Percentiles rank a stretch among this genome's conserved stretches.
Conservation (phyloP, 2,329 filamentous ascomycete genomes). For the Claviceps paspali region DNA sequence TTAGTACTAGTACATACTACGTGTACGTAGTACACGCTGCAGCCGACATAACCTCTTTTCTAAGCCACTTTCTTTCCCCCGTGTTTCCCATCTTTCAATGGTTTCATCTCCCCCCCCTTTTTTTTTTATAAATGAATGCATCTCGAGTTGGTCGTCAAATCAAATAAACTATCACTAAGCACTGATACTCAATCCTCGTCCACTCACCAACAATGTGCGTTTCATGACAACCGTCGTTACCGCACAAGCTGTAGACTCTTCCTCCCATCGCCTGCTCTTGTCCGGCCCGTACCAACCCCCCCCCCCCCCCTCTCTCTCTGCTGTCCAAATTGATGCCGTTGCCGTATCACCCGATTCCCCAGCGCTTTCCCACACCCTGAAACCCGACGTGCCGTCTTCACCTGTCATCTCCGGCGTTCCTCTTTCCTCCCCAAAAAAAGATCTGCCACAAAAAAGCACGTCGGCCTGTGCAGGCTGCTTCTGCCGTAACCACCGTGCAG, state of each 20-base stretch:
- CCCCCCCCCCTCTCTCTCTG: background rate
- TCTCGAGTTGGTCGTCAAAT: constrained; percentile 1
- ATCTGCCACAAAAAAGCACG: constrained; percentile 1
- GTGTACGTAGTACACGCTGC: too few relatives aligned
- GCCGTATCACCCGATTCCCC: background rate
- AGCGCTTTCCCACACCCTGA: background rate
- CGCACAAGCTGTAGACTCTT: background rate
- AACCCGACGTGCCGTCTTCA: background rate
- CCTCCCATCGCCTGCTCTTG: background rate
- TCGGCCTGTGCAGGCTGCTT: background rate
- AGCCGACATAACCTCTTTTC: too few relatives aligned
- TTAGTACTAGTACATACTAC: too few relatives aligned
- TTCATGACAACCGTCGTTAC: too few relatives aligned
- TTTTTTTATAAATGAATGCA: constrained; percentile 1
- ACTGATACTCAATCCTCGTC: background rate
- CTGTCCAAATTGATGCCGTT: background rate
- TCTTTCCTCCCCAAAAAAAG: background rate
- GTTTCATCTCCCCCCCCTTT: background rate
- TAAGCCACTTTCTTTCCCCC: background rate
- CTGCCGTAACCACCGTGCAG: background rate
- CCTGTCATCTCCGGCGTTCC: background rate
- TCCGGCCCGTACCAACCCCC: background rate
- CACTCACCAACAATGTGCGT: background rate
- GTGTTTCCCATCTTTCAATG: background rate
- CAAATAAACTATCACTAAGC: background rate